Base-by-base conservation (phyloP, 495 filamentous ascomycete genomes). In the Pyrenula aspistea region DNA sequence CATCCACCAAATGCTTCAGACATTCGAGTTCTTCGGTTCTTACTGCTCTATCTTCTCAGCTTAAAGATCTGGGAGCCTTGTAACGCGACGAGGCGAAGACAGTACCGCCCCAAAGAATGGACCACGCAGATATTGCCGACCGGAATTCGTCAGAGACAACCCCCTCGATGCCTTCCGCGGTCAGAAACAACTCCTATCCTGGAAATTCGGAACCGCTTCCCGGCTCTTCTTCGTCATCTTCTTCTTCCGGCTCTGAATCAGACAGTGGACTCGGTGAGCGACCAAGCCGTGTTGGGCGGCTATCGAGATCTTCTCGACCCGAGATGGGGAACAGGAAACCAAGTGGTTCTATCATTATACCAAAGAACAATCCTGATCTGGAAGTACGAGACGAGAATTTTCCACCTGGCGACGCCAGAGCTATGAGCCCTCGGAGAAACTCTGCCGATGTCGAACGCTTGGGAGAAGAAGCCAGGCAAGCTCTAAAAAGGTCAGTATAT, bases 361-460 rank as follows among this genome's bases (percentile, higher is more conserved):
- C 87, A 19, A 79, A 86, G 55, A 85, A 91, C 62, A 82, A 83
- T 50, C 75, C 77, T 11, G 78, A 82, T 55, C 81, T 88, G 53
- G 83, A 87, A 62, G 76, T 85, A 10, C 68, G 84, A 58, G 76
- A 86, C 47, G 80, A 84, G 67, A 77, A 83, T 58, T 80, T 85
- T 58, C 89, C 88, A 20, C 86, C 86, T 1, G 85, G 90, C 67
- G 93, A 96, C 67, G 91, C 92, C 47, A 76, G 92, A 56, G 85
- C 89, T 49, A 98, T 98, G 93, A 95, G 90, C 68, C 93, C 93
- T 0, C 80, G 92, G 58, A 78, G 91, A 62, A 94, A 87, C 61
- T 94, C 83, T 57, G 89, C 89, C 53, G 92, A 98, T 62, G 74
- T 95, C 24, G 87, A 95, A 62, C 80, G 80, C 61, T 77, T 98